These are phyloP conservation scores for Trichocladium antarcticum DNA, from an alignment of 495 filamentous ascomycete genomes.

Conservation along the genomic window DNA sequence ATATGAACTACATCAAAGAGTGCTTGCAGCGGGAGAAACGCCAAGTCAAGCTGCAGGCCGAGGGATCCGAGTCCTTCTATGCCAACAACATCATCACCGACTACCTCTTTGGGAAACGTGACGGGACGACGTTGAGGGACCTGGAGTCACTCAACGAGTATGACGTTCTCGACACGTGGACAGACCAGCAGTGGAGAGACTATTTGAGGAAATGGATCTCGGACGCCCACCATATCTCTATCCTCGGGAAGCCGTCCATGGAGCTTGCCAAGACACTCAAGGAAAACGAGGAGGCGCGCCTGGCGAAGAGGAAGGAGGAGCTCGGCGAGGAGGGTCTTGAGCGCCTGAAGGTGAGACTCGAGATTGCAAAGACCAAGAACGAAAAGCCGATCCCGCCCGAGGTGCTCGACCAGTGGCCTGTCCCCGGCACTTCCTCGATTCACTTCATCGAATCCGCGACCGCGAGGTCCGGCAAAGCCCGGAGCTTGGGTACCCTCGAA, in stretches of 20 bases:
- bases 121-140: slow-evolving; percentile 67
- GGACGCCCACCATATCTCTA: slow-evolving; percentile 73
- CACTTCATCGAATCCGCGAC: slow-evolving; percentile 87
- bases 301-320: slow-evolving; percentile 43
- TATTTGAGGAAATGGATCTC: slow-evolving; percentile 78
- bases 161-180: slow-evolving; percentile 68
- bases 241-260: slow-evolving; percentile 73
- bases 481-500: slow-evolving; percentile 50
- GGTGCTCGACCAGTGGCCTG: slow-evolving; percentile 63
- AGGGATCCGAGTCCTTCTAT: slow-evolving; percentile 63
- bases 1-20: slow-evolving; percentile 81
- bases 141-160: slow-evolving; percentile 60
- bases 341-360: slow-evolving; percentile 60
- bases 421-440: slow-evolving; percentile 76
- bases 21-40: slow-evolving; percentile 69
- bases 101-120: slow-evolving; percentile 77
- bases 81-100: slow-evolving; percentile 75
- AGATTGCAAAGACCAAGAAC: slow-evolving; percentile 68
- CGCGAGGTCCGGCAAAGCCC: slow-evolving; percentile 71
- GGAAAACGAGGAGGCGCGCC: slow-evolving; percentile 51
- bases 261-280: slow-evolving; percentile 62
- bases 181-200: slow-evolving; percentile 65
- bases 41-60: slow-evolving; percentile 66
- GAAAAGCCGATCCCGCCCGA: slow-evolving; percentile 68
- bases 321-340: slow-evolving; percentile 48